Evolutionary conservation across 805 yeast genomes (phyloP), one percentile per base, ranked within the genome.

Genomic region (Metschnikowia proteae): DNA sequence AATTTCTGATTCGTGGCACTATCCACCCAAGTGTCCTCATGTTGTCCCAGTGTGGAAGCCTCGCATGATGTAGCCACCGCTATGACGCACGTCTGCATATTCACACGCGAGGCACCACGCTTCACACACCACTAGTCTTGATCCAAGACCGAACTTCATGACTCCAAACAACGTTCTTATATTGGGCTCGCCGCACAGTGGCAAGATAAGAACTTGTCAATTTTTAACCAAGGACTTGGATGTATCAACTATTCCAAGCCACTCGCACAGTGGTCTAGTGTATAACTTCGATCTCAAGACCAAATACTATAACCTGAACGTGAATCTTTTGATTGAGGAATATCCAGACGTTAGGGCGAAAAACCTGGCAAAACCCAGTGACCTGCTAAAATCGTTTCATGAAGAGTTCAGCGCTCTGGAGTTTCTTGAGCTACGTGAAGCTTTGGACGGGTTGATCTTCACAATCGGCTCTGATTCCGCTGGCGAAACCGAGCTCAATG

Each of bases 391-490:
- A 4, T 54, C 55, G 3, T 78, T 82, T 80, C 48, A 50, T 34
- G 42, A 54, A 0, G 81, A 79, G 50, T 72, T 79, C 48, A 10
- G 38, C 7, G 46, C 61, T 0, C 64, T 56, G 0, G 80, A 76
- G 34, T 65, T 60, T 48, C 55, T 49, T 25, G 82, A 77, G 46
- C 57, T 79, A 31, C 60, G 83, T 26, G 78, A 73, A 22, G 74
- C 59, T 1, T 37, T 79, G 3, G 76, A 73, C 38, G 83, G 83
- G 1, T 28, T 78, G 8, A 60, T 79, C 3, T 62, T 76, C 50
- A 71, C 79, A 0, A 33, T 78, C 10, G 65, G 70, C 50, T 43
- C 66, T 38, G 31, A 47, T 5, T 59, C 54, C 17, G 58, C 61
- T 8, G 40, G 51, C 3, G 66, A 61, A 23, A 58, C 56, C 7